Evolutionary conservation across 2,329 filamentous ascomycete species (phyloP), one percentile per base, ranked within the genome.

Genomic region (Penicillium glabrum): DNA sequence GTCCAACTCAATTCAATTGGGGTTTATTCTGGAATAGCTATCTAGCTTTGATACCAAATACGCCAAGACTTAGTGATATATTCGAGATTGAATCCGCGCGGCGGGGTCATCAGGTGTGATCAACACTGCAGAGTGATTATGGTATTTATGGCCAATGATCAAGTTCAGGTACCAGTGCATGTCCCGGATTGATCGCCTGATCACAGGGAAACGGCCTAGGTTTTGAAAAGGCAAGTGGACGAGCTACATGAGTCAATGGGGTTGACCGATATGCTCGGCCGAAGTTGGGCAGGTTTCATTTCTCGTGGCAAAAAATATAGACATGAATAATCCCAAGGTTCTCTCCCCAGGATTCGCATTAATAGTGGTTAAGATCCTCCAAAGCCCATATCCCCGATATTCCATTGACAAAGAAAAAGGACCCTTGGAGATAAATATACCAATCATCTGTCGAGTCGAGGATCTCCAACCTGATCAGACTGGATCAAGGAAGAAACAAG

Each of bases 121-220:
- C 53, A 46, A 7, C 46, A 33, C n/a, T 54, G 56, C 50, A 58
- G 35, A 52, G 48, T 26, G 26, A 47, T 54, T 53, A 46, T 41
- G 23, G 26, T 33, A 14, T 4, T 3, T 14, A 26, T 27, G 29
- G 51, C 10, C n/a, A 46, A 43, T 53, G 39, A 19, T 49, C 26
- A 43, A 53, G 39, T 29, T 52, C 45, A 58, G 54, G 49, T 60
- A 54, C 45, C 52, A 60, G 35, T 53, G 55, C 55, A 58, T 58
- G 21, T 31, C 24, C 8, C 13, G 6, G 26, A 9, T 41, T 47
- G 10, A 29, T 37, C 47, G 11, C n/a, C 14, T 41, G 19, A 19
- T 21, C 9, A 23, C 39, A 41, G 6, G 10, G 39, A 7, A 41
- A 19, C 19, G 5, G 19, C 19, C 19, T 14, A 19, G 19, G 2